Conservation (phyloP, 306 rosid genomes). For the Vigna radiata region DNA sequence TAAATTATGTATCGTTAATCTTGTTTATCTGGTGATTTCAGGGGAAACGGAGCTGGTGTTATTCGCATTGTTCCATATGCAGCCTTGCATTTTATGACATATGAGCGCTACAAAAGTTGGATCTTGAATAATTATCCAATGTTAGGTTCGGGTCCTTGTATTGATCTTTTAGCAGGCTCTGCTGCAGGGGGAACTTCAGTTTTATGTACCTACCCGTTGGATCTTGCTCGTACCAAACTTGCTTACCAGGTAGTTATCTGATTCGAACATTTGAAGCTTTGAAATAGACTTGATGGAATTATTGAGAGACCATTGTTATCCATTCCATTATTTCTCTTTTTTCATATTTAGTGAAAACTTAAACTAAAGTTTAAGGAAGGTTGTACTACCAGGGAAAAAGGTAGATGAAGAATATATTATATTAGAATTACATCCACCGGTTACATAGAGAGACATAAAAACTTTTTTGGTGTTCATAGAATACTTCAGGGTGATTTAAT, state of each 20-base stretch:
- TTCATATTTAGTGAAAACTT: background rate
- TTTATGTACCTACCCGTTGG: conserved; percentile 92
- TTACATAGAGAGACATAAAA: conserved; percentile 12
- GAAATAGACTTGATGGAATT: conserved; percentile 35
- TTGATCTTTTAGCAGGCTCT: conserved; percentile 97
- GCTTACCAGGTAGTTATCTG: conserved; percentile 81
- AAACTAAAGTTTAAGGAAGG: conserved; percentile 11
- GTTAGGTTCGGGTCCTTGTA: conserved; percentile 81
- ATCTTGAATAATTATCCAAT: conserved; percentile 68
- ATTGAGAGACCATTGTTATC: conserved; percentile 24
- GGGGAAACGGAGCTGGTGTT: conserved; percentile 98
- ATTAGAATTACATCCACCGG: background rate
- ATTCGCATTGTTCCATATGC: conserved; percentile 92
- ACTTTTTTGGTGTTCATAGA: conserved; percentile 7
- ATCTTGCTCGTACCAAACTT: conserved; percentile 96
- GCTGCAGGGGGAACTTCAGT: conserved; percentile 96
- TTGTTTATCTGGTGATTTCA: conserved; percentile 47
- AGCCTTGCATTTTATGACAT: conserved; percentile 95
- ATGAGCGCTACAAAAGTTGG: conserved; percentile 92
- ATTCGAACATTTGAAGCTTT: conserved; percentile 30
- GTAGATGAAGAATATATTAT: conserved; percentile 11
- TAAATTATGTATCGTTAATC: conserved; percentile 16
- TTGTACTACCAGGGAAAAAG: conserved; percentile 10
- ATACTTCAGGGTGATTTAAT: conserved; percentile 17
- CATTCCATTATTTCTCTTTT: background rate